Conservation (phyloP, 768 basidiomycete genomes). For the Podaxis sp. region DNA sequence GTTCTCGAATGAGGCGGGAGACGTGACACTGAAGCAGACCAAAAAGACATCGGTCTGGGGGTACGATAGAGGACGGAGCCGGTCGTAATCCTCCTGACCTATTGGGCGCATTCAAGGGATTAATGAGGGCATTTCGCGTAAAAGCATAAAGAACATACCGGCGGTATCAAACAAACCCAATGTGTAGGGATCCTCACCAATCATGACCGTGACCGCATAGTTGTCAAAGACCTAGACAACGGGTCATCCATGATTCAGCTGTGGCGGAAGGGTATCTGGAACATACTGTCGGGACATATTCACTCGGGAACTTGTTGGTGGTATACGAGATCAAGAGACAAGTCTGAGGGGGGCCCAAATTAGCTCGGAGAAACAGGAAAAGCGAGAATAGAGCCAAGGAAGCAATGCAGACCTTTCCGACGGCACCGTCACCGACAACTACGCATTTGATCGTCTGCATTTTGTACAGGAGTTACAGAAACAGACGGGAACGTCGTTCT, state of each 20-base stretch:
- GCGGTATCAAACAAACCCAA: conserved; percentile 98
- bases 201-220: conserved; percentile 99
- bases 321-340: conserved; percentile 97
- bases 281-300: conserved; percentile 97
- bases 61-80: conserved; percentile 97
- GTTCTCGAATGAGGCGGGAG: conserved; percentile 98
- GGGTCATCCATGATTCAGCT: conserved; percentile 21
- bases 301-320: conserved; percentile 97
- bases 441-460: conserved; percentile 99
- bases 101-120: conserved; percentile 13
- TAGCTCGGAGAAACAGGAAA: conserved; percentile 9
- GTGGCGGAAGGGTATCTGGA: conserved; percentile 22
- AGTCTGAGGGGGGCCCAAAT: conserved; percentile 52
- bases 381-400: conserved; percentile 12
- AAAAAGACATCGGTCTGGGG: conserved; percentile 99
- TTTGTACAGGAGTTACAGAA: conserved; percentile 24
- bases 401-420: conserved; percentile 80
- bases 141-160: conserved; percentile 51
- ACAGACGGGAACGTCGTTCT: conserved; percentile 18
- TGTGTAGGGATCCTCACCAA: conserved; percentile 99
- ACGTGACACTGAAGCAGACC: conserved; percentile 99
- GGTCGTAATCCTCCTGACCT: conserved; percentile 99
- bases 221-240: conserved; percentile 83
- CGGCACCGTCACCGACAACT: conserved; percentile 96
- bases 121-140: conserved; percentile 14